Conservation (phyloP, 2,329 filamentous ascomycete species). For the Curvularia lunata region DNA sequence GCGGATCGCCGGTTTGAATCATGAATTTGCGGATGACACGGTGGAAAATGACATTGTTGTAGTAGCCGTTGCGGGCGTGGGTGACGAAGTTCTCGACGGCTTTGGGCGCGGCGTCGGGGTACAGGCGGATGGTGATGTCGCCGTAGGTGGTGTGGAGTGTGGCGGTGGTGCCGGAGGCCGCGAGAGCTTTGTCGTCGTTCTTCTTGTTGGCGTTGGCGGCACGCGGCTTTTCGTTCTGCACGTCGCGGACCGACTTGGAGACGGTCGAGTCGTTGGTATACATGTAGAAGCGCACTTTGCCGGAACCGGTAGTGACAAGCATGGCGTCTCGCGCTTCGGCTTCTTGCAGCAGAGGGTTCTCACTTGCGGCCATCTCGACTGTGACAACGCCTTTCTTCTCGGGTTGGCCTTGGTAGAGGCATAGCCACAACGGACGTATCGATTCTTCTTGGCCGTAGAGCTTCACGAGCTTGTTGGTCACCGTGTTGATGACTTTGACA, state of each 20-base stretch:
- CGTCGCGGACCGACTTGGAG: constrained; percentile 68
- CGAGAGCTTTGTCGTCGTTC: constrained; percentile 62
- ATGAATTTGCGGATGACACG: constrained; percentile 98
- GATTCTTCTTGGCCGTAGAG: constrained; percentile 90
- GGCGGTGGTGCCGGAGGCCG: constrained; percentile 78
- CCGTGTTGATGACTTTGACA: constrained; percentile 93
- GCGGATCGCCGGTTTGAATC: constrained; percentile 87
- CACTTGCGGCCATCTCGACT: constrained; percentile 94
- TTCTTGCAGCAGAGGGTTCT: constrained; percentile 90
- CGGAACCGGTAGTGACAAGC: constrained; percentile 79
- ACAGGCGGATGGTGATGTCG: constrained; percentile 91
- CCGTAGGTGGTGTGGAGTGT: constrained; percentile 91
- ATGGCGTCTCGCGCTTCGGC: constrained; percentile 91
- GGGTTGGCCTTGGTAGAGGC: constrained; percentile 92
- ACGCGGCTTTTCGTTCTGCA: constrained; percentile 92
- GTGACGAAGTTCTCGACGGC: constrained; percentile 98
- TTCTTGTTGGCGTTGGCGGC: constrained; percentile 60
- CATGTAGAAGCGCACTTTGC: constrained; percentile 95
- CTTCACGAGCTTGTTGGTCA: constrained; percentile 90
- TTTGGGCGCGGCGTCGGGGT: constrained; percentile 90
- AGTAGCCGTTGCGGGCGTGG: constrained; percentile 87
- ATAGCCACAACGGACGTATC: constrained; percentile 80
- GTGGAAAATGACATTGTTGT: constrained; percentile 98
- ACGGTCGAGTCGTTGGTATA: constrained; percentile 86
- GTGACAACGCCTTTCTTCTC: constrained; percentile 94